Evolutionary conservation across 2,329 filamentous ascomycete genomes (phyloP), one percentile per base, ranked within the genome.

Genomic region (Cladosporium sp.): DNA sequence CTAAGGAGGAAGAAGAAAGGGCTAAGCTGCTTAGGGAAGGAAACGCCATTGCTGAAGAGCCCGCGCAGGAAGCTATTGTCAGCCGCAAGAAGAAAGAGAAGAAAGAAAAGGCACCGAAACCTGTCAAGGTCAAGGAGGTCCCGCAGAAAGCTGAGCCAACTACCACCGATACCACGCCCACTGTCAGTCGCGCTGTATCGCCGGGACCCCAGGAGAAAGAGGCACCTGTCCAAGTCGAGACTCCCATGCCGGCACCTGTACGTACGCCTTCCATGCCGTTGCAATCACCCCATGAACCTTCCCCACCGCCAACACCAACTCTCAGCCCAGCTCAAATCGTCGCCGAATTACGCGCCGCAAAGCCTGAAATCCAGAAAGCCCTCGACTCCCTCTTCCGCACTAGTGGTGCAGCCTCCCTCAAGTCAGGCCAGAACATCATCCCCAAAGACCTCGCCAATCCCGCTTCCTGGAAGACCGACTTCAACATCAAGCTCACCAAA

Each of bases 41-140:
- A 34, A 74, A 74, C 10, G 36, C 73, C 4, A 65, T 74, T 4
- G 73, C 77, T 10, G 84, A 87, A 68, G 86, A 87, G 69, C 76
- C 79, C n/a, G 80, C 83, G 11, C 82, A 86, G 70, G 92, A 88
- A 8, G 92, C 92, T 0, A 90, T 96, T 49, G 77, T 92, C 59
- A 90, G 90, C 38, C 87, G 92, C 62, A 93, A 93, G 82, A 94
- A 92, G 83, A 95, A 94, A 80, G 87, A 91, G 76, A 93, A 91
- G 82, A 94, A 92, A 79, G 69, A 73, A 65, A 73, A 75, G 72
- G 66, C 77, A 51, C 55, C 76, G 52, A 78, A 72, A 58, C 67
- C 68, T 3, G 24, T 54, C n/a, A 68, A 74, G 71, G 55, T 59
- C n/a, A 74, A 71, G 58, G 49, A 68, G 8, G 71, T 60, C 26